These are phyloP conservation scores for Candida bentonensis DNA, from an alignment of 805 yeast genomes.

Conservation along the genomic window DNA sequence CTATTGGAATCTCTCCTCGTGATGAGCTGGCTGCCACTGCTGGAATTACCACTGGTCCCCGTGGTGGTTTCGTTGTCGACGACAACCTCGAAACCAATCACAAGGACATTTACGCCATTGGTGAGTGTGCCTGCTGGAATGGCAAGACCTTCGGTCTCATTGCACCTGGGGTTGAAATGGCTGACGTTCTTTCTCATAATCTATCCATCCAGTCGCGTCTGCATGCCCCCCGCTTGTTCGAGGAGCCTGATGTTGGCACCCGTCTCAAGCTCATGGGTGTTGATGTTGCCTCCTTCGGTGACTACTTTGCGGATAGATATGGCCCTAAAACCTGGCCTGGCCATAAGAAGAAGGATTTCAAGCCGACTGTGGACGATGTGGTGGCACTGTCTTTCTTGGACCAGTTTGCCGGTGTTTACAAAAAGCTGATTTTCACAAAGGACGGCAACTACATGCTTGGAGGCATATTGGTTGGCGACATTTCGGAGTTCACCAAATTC, in stretches of 20 bases:
- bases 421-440: slow-evolving; percentile 21
- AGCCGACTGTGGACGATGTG: slow-evolving; percentile 11
- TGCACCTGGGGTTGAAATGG: slow-evolving; percentile 29
- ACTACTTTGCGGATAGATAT: slow-evolving; percentile 23
- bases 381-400: slow-evolving; percentile 21
- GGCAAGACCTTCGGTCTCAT: slow-evolving; percentile 24
- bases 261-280: slow-evolving; percentile 26
- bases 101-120: slow-evolving; percentile 21
- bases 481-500: slow-evolving; percentile 21
- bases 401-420: slow-evolving; percentile 23
- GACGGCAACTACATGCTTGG: slow-evolving; percentile 26
- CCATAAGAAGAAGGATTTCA: slow-evolving; percentile 9
- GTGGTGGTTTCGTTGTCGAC: slow-evolving; percentile 22
- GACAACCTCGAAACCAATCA: slow-evolving; percentile 19
- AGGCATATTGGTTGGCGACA: slow-evolving; percentile 26
- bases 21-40: slow-evolving; percentile 20
- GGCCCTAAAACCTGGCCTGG: slow-evolving; percentile 25
- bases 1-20: slow-evolving; percentile 25
- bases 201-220: slow-evolving; percentile 22
- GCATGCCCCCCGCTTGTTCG: slow-evolving; percentile 18
- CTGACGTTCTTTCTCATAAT: slow-evolving; percentile 24
- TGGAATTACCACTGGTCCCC: slow-evolving; percentile 14
- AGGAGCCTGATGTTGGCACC: slow-evolving; percentile 25
- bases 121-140: slow-evolving; percentile 27
- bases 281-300: slow-evolving; percentile 28